Evolutionary conservation across 257 asterid genomes (phyloP), one percentile per base, ranked within the genome.

Genomic region (Paulownia fortunei): DNA sequence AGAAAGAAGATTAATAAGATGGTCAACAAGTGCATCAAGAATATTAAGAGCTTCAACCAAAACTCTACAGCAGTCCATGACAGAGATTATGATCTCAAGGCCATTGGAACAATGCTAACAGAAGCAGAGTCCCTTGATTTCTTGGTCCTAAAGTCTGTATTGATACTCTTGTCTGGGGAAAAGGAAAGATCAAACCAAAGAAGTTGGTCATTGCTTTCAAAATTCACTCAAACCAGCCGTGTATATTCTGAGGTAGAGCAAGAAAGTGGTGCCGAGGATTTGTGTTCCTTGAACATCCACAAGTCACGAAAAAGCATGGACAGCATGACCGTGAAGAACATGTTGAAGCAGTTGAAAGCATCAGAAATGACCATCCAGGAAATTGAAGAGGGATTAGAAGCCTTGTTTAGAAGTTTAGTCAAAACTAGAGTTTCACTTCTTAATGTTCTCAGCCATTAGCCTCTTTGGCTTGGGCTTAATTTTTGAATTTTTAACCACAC

Each of bases 181-280:
- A 74, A 74, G 27, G 70, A 19, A 44, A 71, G 30, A 62, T 79
- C 78, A n/a, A 79, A 63, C 27, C n/a, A n/a, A n/a, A n/a, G n/a
- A n/a, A n/a, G n/a, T n/a, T 75, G 77, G 83, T 79, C 83, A 11
- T 65, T 75, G 15, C 64, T 83, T 15, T 79, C 91, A 2, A 79
- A 68, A 26, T 32, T 87, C 34, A 4, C 78, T 2, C 71, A 52
- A 6, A 10, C 74, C 26, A 78, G 42, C 51, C 16, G 19, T 21
- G 52, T 56, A n/a, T 46, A 63, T 13, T 34, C 46, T 16, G 73
- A 62, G n/a, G n/a, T n/a, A n/a, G n/a, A n/a, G n/a, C n/a, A n/a
- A n/a, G 13, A 8, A 12, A 15, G 51, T 56, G 26, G 42, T 24
- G 65, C 60, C 34, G 47, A 24, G 26, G 69, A 30, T 12, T 63